Evolutionary conservation across 495 filamentous ascomycete genomes (phyloP), one percentile per base, ranked within the genome.

Genomic region (Daldinia caldariorum): DNA sequence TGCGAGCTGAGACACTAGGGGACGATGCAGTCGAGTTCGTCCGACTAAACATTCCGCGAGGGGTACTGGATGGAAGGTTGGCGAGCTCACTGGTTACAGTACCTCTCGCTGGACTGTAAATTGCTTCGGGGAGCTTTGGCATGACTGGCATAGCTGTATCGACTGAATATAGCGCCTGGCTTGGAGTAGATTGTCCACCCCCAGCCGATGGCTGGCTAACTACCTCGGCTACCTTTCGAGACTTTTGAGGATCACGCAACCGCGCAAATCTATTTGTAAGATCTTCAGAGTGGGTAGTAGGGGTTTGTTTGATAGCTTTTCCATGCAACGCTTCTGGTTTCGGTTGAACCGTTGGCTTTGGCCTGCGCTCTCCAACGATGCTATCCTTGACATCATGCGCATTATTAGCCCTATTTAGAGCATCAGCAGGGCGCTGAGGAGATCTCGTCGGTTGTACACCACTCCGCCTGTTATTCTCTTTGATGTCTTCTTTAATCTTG

Each of bases 81-180:
- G 83, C 79, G 2, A 83, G 79, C 58, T 87, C 85, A 10, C 80
- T 86, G 41, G 82, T 83, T 50, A 87, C 78, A 53, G 84, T 89
- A 22, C 86, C 84, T 55, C 84, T 77, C n/a, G 79, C 79, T 16
- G 94, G 94, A 71, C 89, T 94, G 71, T 97, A 97, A 9, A 94
- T 89, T 12, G 93, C 92, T 74, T 90, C 92, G 14, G 94, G 94
- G 12, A 90, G 81, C 75, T 89, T 89, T 22, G 94, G 94, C 71
- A 97, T 83, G 4, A 77, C 76, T 14, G 82, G 78, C 18, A 84
- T 58, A 29, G 76, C 63, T 26, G 80, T 84, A 61, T 87, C 81
- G 4, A 92, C 72, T 14, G 86, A 85, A 8, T 88, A 72, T 54
- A 89, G 88, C 1, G 81, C 79, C 31, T 84, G 89, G 82, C 85